A percentile compares a stretch with the other conserved stretches of the same genome.
Conservation (phyloP, 2,329 filamentous ascomycete species). For the Acrocalymma vagum region DNA sequence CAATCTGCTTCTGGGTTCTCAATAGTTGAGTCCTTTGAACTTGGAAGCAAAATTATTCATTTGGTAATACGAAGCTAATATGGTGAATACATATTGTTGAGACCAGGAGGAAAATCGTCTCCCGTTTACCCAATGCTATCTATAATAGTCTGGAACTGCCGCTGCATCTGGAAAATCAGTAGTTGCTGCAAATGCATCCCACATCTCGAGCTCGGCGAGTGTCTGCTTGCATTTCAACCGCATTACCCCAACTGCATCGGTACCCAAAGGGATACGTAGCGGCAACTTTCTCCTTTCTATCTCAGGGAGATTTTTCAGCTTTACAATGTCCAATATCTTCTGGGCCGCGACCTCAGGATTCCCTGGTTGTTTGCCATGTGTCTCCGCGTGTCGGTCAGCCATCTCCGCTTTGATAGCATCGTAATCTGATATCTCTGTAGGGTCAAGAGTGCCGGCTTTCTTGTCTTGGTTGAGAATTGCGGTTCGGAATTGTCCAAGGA, state of each 20-base stretch:
- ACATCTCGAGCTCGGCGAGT: neutral
- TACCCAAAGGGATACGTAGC: slow-evolving; percentile 1
- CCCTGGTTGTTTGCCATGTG: slow-evolving; percentile 1
- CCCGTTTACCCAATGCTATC: too few species aligned
- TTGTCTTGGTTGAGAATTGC: neutral
- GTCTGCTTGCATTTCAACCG: neutral
- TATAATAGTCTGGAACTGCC: neutral
- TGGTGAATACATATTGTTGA: too few species aligned
- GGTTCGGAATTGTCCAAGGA: slow-evolving; percentile 13
- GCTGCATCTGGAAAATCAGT: neutral
- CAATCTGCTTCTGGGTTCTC: too few species aligned
- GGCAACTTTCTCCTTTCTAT: neutral
- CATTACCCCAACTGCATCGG: neutral
- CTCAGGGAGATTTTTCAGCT: neutral
- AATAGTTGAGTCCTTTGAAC: too few species aligned
- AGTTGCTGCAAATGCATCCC: slow-evolving; percentile 1
- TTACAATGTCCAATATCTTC: slow-evolving; percentile 2
- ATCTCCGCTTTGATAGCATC: neutral
- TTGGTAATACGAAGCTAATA: too few species aligned
- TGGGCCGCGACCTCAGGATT: neutral
- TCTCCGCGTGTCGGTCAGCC: slow-evolving; percentile 1
- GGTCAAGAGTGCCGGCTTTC: neutral
- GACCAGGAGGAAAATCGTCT: too few species aligned
- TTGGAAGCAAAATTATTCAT: too few species aligned
- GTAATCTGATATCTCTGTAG: neutral